Evolutionary conservation across 345 rosid species (phyloP).

Genomic region (Clarkia xantiana): DNA sequence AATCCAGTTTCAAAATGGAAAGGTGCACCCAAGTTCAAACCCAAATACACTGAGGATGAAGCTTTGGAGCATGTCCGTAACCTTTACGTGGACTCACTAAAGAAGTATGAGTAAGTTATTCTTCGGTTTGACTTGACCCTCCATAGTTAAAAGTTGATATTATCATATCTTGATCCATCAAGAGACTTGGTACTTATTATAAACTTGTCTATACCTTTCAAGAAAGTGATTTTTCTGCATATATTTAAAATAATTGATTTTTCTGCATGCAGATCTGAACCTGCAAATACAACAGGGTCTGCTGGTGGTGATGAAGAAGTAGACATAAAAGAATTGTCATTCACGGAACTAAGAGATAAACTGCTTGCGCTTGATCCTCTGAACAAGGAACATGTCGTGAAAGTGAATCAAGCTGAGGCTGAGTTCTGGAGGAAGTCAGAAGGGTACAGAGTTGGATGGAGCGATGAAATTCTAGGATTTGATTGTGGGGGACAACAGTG

Average conservation of each 20-base stretch:
- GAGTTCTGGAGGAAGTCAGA: conserved; percentile 95
- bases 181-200: no score
- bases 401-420: conserved; percentile 81
- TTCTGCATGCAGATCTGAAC: conserved; percentile 33
- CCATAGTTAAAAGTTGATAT: not conserved
- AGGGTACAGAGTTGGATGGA: conserved; percentile 94
- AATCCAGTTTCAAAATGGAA: conserved; percentile 83
- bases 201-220: no score
- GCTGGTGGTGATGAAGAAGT: conserved; percentile 15
- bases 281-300: conserved; percentile 24
- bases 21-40: conserved; percentile 70
- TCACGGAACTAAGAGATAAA: conserved; percentile 86
- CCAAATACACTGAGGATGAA: conserved; percentile 61
- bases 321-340: conserved; percentile 56
- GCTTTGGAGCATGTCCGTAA: conserved; percentile 58
- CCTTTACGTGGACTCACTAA: conserved; percentile 53
- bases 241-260: conserved; percentile 12
- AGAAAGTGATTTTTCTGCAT: not conserved
- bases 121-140: not conserved
- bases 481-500: conserved; percentile 99
- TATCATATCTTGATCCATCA: no score
- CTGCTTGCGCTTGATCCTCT: conserved; percentile 90
- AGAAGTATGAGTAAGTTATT: conserved; percentile 51
- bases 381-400: conserved; percentile 56
- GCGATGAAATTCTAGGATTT: conserved; percentile 92